A percentile compares a stretch with the other conserved stretches of the same genome.
Evolutionary conservation across 2,329 filamentous ascomycete species (phyloP).

Genomic region (Ophiostoma sp.): DNA sequence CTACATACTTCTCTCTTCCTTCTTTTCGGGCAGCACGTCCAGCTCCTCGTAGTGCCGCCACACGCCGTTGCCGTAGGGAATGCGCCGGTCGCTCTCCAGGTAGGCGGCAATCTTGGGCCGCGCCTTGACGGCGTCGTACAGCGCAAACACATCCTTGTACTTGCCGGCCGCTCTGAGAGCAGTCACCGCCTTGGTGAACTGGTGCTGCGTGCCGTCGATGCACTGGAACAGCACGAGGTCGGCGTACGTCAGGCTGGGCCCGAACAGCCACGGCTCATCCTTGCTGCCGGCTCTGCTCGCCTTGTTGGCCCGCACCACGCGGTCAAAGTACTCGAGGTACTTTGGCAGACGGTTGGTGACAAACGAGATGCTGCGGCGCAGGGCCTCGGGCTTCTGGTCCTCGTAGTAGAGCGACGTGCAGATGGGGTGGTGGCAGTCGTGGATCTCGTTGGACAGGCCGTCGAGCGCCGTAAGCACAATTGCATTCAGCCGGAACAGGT

Average conservation of each 20-base stretch:
- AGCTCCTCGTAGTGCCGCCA: constrained; percentile 70
- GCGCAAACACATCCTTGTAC: constrained; percentile 57
- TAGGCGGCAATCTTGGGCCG: constrained; percentile 63
- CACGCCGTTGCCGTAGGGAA: constrained; percentile 59
- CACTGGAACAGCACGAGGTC: constrained; percentile 69
- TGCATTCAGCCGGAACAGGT: constrained; percentile 51
- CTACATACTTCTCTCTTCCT: not conserved
- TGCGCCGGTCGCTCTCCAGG: constrained; percentile 58
- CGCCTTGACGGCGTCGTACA: constrained; percentile 59
- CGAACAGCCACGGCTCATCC: constrained; percentile 59
- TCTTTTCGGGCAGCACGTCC: constrained; percentile 42
- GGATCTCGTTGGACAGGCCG: constrained; percentile 62
- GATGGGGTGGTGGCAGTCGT: constrained; percentile 72
- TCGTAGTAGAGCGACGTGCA: constrained; percentile 59
- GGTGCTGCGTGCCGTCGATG: constrained; percentile 56
- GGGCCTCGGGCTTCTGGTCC: constrained; percentile 65
- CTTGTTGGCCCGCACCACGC: constrained; percentile 51
- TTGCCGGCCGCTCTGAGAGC: constrained; percentile 49
- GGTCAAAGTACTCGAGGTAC: constrained; percentile 65
- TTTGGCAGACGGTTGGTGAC: constrained; percentile 62
- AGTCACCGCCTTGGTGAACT: constrained; percentile 63
- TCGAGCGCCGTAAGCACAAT: constrained; percentile 67
- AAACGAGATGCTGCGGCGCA: constrained; percentile 54
- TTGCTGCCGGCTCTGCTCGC: constrained; percentile 31
- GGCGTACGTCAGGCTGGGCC: constrained; percentile 60